Conservation (phyloP, 1,139 yeast species). For the Blastobotrys raffinosifermentans region DNA sequence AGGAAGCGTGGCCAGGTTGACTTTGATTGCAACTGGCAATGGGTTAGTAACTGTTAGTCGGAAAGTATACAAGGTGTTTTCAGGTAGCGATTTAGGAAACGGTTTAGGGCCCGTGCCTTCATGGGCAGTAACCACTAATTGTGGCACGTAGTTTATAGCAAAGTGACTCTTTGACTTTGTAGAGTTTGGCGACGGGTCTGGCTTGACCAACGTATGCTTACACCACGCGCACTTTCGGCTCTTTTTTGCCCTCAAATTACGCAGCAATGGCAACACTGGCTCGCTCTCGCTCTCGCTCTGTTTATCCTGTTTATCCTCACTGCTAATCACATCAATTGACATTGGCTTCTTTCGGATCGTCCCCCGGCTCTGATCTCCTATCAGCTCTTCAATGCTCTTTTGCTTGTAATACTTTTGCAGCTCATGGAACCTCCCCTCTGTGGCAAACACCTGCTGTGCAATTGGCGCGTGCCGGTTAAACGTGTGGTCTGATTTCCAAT, state of each 20-base stretch:
- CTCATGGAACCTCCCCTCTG: slow-evolving; percentile 8
- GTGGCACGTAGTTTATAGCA: slow-evolving; percentile 26
- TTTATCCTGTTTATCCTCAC: no score
- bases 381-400: slow-evolving; percentile 9
- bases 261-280: slow-evolving; percentile 21
- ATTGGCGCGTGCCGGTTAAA: slow-evolving; percentile 14
- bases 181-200: slow-evolving; percentile 27
- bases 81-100: not conserved
- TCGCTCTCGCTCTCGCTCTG: no score
- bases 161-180: slow-evolving; percentile 21
- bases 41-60: slow-evolving; percentile 27
- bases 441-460: slow-evolving; percentile 14
- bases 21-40: slow-evolving; percentile 18
- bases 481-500: slow-evolving; percentile 14
- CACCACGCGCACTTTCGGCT: slow-evolving; percentile 29
- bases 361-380: slow-evolving; percentile 4
- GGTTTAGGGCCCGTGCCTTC: slow-evolving; percentile 9
- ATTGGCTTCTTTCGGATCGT: not conserved
- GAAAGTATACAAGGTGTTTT: slow-evolving; percentile 10
- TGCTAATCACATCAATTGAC: no score
- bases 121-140: slow-evolving; percentile 15
- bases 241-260: slow-evolving; percentile 24
- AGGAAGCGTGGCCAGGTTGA: slow-evolving; percentile 22
- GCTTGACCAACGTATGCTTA: slow-evolving; percentile 24
- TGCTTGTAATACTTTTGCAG: slow-evolving; percentile 9